A percentile compares a stretch with the other conserved stretches of the same genome.
These are phyloP conservation scores for Corynespora cassiicola DNA, from an alignment of 2,329 filamentous ascomycete genomes.

Conservation along the genomic window DNA sequence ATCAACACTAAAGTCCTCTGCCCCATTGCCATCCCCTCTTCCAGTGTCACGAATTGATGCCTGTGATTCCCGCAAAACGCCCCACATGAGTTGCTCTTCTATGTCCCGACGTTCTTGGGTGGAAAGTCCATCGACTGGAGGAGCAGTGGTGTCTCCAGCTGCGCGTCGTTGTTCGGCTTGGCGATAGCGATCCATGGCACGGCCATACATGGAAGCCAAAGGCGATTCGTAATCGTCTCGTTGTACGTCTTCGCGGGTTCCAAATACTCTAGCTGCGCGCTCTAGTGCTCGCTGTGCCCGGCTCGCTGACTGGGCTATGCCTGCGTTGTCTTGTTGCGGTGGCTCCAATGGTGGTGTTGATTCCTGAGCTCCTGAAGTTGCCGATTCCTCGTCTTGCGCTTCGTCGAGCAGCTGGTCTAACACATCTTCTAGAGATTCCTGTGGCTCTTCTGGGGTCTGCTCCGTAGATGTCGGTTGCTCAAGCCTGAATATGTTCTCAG, in stretches of 20 bases:
- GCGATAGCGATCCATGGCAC: slow-evolving; percentile 52
- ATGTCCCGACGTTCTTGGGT: slow-evolving; percentile 34
- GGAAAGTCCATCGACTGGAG: slow-evolving; percentile 26
- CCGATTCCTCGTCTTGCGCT: slow-evolving; percentile 24
- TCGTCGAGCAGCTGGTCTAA: slow-evolving; percentile 40
- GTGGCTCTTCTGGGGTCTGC: slow-evolving; percentile 26
- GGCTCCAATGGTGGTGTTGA: background rate
- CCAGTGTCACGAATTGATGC: slow-evolving; percentile 2
- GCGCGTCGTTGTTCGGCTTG: slow-evolving; percentile 47
- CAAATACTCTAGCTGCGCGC: slow-evolving; percentile 48
- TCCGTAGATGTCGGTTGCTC: slow-evolving; percentile 29
- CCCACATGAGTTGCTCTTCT: slow-evolving; percentile 41
- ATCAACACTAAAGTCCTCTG: background rate
- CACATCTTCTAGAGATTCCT: slow-evolving; percentile 41
- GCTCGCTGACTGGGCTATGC: no score
- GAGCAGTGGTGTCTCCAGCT: slow-evolving; percentile 24
- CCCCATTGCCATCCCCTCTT: background rate
- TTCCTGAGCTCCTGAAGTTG: background rate
- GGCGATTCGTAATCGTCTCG: slow-evolving; percentile 57
- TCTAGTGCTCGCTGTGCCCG: slow-evolving; percentile 37
- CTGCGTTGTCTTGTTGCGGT: no score
- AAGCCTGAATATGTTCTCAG: slow-evolving; percentile 36
- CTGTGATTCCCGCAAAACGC: slow-evolving; percentile 37
- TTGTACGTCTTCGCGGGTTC: slow-evolving; percentile 55
- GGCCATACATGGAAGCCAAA: slow-evolving; percentile 54